phyloP scores from a whole-genome alignment of 768 basidiomycete species.

The Boletus tylopilopsis region DNA sequence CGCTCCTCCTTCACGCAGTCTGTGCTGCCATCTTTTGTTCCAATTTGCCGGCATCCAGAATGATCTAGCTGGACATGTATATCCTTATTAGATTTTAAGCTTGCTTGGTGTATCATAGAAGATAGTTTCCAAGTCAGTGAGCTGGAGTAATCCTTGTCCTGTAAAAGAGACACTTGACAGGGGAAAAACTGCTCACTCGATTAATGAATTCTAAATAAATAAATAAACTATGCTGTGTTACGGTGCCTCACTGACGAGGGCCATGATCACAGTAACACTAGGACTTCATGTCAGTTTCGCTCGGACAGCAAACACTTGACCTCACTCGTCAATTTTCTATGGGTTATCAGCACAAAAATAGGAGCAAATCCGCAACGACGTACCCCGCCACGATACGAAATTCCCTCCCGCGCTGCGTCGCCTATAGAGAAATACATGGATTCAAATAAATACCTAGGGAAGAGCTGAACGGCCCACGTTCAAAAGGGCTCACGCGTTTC shows the following conservation, averaged over 20 bases:
- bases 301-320: conserved; percentile 2
- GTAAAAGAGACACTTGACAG: too few relatives aligned
- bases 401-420: conserved; percentile 61
- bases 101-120: conserved; percentile 31
- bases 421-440: conserved; percentile 32
- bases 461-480: conserved; percentile 43
- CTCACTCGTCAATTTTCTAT: conserved; percentile 82
- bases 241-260: conserved; percentile 60
- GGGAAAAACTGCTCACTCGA: too few relatives aligned
- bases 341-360: conserved; percentile 5
- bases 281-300: conserved; percentile 8
- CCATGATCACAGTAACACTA: conserved; percentile 71
- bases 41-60: conserved; percentile 20
- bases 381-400: conserved; percentile 70
- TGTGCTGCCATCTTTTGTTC: conserved; percentile 4
- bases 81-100: conserved; percentile 17
- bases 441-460: conserved; percentile 1
- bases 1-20: conserved; percentile 3
- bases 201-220: too few relatives aligned
- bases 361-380: conserved; percentile 31
- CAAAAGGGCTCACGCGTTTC: conserved; percentile 67
- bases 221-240: too few relatives aligned
- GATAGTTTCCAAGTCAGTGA: conserved; percentile 13
- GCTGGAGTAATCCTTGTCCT: neutral
- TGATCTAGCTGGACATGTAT: conserved; percentile 24